A percentile compares a stretch with the other conserved stretches of the same genome.
phyloP scores from a whole-genome alignment of 2,329 filamentous ascomycete genomes.

The Xylariaceae sp. region DNA sequence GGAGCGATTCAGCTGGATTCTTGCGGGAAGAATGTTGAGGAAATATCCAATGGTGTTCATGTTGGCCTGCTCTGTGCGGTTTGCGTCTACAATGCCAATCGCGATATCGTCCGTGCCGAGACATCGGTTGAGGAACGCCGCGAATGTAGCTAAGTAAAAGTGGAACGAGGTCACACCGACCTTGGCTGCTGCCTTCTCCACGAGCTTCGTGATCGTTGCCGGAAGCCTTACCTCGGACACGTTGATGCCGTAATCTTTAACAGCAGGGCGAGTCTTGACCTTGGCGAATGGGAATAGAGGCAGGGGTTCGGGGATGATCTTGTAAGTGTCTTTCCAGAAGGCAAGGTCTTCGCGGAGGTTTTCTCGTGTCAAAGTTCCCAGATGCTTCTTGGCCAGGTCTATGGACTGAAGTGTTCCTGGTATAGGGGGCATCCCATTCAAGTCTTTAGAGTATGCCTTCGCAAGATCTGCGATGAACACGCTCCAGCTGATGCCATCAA shows the following conservation, averaged over 20 bases:
- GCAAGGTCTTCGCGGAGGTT: background rate
- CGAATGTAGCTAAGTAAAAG: conserved; percentile 41
- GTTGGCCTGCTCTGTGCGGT: conserved; percentile 27
- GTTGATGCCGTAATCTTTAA: background rate
- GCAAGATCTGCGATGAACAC: conserved; percentile 43
- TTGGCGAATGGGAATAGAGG: conserved; percentile 6
- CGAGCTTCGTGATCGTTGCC: conserved; percentile 14
- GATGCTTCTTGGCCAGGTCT: conserved; percentile 2
- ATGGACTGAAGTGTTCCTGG: background rate
- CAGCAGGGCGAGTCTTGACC: background rate
- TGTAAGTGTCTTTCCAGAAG: background rate
- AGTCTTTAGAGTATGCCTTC: too few species aligned
- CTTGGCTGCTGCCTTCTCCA: conserved; percentile 18
- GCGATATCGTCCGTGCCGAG: conserved; percentile 35
- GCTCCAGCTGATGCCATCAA: conserved; percentile 45
- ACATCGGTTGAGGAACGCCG: conserved; percentile 35
- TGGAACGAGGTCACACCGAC: conserved; percentile 35
- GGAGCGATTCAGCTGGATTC: conserved; percentile 7
- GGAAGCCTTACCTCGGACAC: conserved; percentile 7
- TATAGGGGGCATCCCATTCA: conserved; percentile 22
- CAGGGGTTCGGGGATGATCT: background rate
- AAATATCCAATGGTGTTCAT: conserved; percentile 34
- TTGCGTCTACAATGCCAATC: conserved; percentile 43
- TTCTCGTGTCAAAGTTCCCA: background rate
- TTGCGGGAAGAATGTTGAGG: conserved; percentile 37